Evolutionary conservation across 1,284 basidiomycete genomes (phyloP), one percentile per base, ranked within the genome.

Genomic region (Tilletia caries): DNA sequence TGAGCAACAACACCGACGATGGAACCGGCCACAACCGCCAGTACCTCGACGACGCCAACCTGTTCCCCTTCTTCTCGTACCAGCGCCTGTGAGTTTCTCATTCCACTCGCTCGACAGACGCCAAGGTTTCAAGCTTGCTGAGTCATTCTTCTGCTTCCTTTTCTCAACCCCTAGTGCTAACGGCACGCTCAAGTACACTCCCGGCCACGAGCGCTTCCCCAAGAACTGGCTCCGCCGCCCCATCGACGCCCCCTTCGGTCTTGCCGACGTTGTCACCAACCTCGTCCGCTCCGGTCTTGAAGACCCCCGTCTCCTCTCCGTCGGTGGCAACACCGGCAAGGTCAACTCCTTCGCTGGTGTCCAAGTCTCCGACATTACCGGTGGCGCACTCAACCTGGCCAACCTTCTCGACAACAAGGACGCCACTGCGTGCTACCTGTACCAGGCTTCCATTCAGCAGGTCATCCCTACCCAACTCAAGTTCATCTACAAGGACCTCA

Each of bases 21-120:
- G 71, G 58, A 29, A 71, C 74, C 15, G 76, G 76, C 18, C 67
- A 74, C 67, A 77, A 77, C 67, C 66, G 73, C 25, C 67, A 76
- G 46, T 77, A 77, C 71, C 73, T 77, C 18, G 76, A 77, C 67
- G n/a, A n/a, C n/a, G n/a, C n/a, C n/a, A n/a, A n/a, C n/a, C n/a
- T n/a, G n/a, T n/a, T n/a, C n/a, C n/a, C n/a, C n/a, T n/a, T n/a
- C n/a, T n/a, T n/a, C n/a, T n/a, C n/a, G n/a, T n/a, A n/a, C n/a
- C n/a, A n/a, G 76, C 76, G 67, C 66, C 68, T 58, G 75, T 76
- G 68, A 69, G 76, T 0, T 50, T 76, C 52, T 70, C 76, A 68
- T 77, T 77, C 69, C 76, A 76, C 66, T 54, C 66, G 4, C 68
- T 75, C 20, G 67, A 66, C 54, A 52, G 68, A n/a, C 66, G 68